Base-by-base conservation (phyloP, 148 eudicot species). In the Camellia japonica region DNA sequence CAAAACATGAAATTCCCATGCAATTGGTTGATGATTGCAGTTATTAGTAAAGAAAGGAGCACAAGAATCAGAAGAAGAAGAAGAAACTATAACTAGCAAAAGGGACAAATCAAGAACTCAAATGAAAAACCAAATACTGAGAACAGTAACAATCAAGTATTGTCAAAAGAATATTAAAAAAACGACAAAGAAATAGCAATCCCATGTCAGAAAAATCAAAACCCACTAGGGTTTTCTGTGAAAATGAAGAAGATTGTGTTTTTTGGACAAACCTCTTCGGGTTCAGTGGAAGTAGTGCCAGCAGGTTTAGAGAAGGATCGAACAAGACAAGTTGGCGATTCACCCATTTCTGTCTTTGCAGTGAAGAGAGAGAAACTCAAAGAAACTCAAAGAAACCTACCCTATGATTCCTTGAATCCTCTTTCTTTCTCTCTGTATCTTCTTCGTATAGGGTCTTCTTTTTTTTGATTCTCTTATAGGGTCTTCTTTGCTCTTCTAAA, bases 261-360 rank as follows among this genome's bases (percentile, higher is more conserved):
- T 23, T 23, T 23, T 23, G 30, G 70, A 54, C 83, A 58, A 14
- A 90, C 90, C 83, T 90, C 73, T 23, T 72, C 73, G 20, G 75
- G 63, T 43, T 83, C 70, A 66, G 54, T 81, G 80, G 88, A 76
- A 56, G 63, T 23, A 23, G 30, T 42, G 74, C 79, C 81, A 78
- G 87, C 75, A 68, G 91, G 87, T 7, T 84, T 80, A 52, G 92
- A 87, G 49, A 90, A 81, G 2, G 92, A 89, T 49, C 88, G 84
- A 60, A 86, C 79, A 69, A 88, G 81, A 83, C 86, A 85, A 72
- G 89, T 78, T 13, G 83, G 69, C 58, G 18, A 44, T 49, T 84
- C 76, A 73, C 42, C 68, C 71, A 60, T 23, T 23, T 23, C 30
- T 76, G 0, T 13, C 1, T 44, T 73, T n/a, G 20, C 61, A 47